Base-by-base conservation (phyloP, 2,329 filamentous ascomycete genomes). In the Cladosporium sp. region DNA sequence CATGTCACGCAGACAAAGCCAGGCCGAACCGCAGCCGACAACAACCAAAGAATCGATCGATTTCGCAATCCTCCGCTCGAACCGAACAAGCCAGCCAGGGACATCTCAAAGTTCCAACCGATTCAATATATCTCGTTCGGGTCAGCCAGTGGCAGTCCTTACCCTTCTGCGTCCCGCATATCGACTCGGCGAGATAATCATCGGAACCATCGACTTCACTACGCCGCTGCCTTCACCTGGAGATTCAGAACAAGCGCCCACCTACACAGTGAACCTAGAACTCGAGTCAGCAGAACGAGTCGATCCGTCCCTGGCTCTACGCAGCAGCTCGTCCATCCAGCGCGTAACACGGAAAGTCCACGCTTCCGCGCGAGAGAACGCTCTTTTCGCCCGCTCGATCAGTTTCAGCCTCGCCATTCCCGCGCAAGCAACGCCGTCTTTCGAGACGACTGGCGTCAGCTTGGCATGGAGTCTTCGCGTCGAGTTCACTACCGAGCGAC, bases 71-170 rank as follows among this genome's bases (percentile, higher is more conserved):
- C 77, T 96, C 47, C 84, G 89, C 54, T 72, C 62, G 57, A 90
- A 89, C 64, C 89, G 89, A 58, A 73, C 85, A 58, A 78, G 17
- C n/a, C 36, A 43, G 32, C 34, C 41, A 11, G 45, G 82, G 0
- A 75, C 76, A 2, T 78, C 82, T 39, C 85, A 89, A 60, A 91
- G 88, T 64, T 82, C 86, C n/a, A 96, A 96, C 62, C 84, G 90
- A 34, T 99, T 97, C 66, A 91, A 96, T 65, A 97, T 99, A 65
- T 86, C 92, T 11, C 86, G 92, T 12, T 91, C 90, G 62, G 91
- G 91, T n/a, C 84, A 85, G 50, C 85, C 85, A n/a, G 91, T 99
- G 11, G 92, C 88, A 2, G 89, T 95, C 5, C 82, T 99, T 50
- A 90, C 91, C 70, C 79, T 99, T 27, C 87, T 91, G 4, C 84